Evolutionary conservation across 1,284 basidiomycete species (phyloP), one percentile per base, ranked within the genome.

Genomic region (Vanrija sp.): DNA sequence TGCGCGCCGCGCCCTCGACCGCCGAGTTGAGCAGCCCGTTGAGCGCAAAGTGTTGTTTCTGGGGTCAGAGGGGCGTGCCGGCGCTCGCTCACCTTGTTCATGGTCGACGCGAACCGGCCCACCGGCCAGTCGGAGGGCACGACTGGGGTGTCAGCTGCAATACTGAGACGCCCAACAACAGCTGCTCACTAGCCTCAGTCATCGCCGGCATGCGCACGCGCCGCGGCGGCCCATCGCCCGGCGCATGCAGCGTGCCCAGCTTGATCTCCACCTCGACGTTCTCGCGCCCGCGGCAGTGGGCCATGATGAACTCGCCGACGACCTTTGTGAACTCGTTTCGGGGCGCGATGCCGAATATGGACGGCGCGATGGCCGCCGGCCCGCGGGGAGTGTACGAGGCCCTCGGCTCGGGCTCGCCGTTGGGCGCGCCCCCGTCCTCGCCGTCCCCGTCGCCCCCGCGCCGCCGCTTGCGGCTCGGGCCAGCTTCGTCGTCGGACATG

Each of bases 251-350:
- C 14, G 89, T 71, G 1, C 95, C 95, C 45, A 98, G 80, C 79
- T 97, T 98, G 16, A 92, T 92, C 77, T 98, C 95, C 19, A 98
- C 79, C 73, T 83, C 81, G 56, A 83, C 71, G 59, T 81, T 71
- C 3, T 69, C 57, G 51, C 67, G 59, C 1, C 75, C 77, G 3
- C 65, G 63, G 18, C 75, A 73, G 35, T 69, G 63, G 3, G 64
- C 59, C 73, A 79, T 75, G 39, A 98, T 80, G 76, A 92, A 98
- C 73, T 97, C 90, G 22, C 89, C 93, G 44, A 98, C 82, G 64
- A 89, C 86, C 66, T 83, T 83, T 57, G 93, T 91, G 71, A 98
- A 94, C 70, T 97, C 94, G 75, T 98, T 94, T 38, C 93, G 78
- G 3, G 95, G 93, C 66, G 94, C 89, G 46, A 94, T 85, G 53